Evolutionary conservation across 2,329 filamentous ascomycete genomes (phyloP), one percentile per base, ranked within the genome.

Genomic region (Fusarium foetens): DNA sequence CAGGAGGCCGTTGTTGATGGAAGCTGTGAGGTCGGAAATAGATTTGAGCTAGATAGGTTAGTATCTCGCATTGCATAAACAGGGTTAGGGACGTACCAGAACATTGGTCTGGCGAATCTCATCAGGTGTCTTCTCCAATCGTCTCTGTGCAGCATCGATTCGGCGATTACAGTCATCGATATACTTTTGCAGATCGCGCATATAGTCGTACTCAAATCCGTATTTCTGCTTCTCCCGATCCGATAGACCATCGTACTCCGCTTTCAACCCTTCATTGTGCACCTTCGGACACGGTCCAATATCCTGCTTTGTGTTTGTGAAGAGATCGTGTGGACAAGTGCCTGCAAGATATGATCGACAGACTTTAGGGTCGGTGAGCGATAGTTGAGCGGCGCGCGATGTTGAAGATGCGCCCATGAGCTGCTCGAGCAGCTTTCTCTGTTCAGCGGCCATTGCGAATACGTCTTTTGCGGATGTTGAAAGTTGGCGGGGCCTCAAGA

Each of bases 281-380:
- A 95, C 89, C 80, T 95, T 96, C 54, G 93, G 89, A 79, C 96
- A 99, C 1, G 91, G 89, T 5, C 96, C 96, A 38, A 98, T 89
- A 81, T 99, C 96, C 66, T 98, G 95, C 85, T 98, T 98, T 49
- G 96, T 99, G 84, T 99, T 99, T 74, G 95, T 99, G 88, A 99
- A 99, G 79, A 99, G 94, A 81, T 99, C 96, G 86, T 98, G 95
- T 2, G 96, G 96, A 82, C 96, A 99, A 66, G 94, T 97, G 77
- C 96, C 96, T 70, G 90, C 94, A 54, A 99, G 89, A 82, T 95
- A 98, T 23, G 95, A 98, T 61, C 94, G 93, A 86, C 96, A 99
- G 77, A 97, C 93, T 84, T 97, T 98, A 59, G 93, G 88, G 82
- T 98, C 96, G 66, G 91, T 96, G 77, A 99, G 92, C 72, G 92